Conservation (phyloP, 805 yeast species). For the Sugiyamaella smithiae region DNA sequence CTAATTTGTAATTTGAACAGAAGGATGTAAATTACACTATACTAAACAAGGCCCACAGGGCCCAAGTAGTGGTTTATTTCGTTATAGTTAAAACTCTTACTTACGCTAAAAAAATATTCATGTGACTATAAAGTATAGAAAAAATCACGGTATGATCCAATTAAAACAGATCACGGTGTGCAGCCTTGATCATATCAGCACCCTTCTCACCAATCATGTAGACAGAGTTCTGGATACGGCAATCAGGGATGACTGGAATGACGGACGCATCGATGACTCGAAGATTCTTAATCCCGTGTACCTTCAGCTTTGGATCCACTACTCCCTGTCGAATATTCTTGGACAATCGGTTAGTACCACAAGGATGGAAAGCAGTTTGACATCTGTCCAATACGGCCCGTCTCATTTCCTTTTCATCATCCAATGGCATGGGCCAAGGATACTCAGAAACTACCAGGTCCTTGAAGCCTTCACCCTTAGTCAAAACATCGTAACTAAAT, state of each 20-base stretch:
- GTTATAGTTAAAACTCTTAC: too few relatives aligned
- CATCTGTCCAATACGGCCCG: slow-evolving; percentile 33
- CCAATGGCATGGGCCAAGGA: slow-evolving; percentile 35
- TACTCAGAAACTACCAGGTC: slow-evolving; percentile 32
- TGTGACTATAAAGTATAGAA: too few relatives aligned
- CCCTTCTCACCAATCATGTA: slow-evolving; percentile 33
- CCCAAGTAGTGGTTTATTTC: too few relatives aligned
- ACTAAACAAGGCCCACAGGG: too few relatives aligned
- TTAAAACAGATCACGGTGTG: slow-evolving; percentile 14
- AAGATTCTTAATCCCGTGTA: slow-evolving; percentile 32
- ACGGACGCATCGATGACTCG: slow-evolving; percentile 36
- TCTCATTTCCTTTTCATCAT: slow-evolving; percentile 33
- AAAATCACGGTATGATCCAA: too few relatives aligned
- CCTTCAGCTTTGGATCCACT: slow-evolving; percentile 33
- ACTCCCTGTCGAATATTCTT: slow-evolving; percentile 23
- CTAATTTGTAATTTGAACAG: too few relatives aligned
- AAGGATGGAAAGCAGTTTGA: slow-evolving; percentile 37
- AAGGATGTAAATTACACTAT: too few relatives aligned
- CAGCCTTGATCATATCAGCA: slow-evolving; percentile 30
- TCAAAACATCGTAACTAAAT: slow-evolving; percentile 32
- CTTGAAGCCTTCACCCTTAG: slow-evolving; percentile 34
- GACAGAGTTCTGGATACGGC: slow-evolving; percentile 32
- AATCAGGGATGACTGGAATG: slow-evolving; percentile 35
- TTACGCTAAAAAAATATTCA: too few relatives aligned
- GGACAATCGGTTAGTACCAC: slow-evolving; percentile 32